Percentiles rank a stretch among this genome's conserved stretches.
phyloP scores from a whole-genome alignment of 169 alveolate species.

The Plasmodium yoelii region DNA sequence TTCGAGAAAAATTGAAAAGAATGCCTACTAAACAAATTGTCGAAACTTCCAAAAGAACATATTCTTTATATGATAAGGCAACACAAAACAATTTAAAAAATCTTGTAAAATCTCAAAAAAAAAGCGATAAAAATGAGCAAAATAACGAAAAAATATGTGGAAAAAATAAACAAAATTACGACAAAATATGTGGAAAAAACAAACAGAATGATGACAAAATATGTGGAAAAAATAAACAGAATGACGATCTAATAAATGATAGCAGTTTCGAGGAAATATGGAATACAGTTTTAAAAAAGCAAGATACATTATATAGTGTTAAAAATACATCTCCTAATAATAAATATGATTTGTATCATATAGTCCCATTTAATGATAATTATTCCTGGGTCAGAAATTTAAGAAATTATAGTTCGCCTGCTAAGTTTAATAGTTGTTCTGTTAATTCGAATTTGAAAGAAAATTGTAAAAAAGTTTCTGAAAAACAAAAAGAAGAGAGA shows the following conservation, averaged over 20 bases:
- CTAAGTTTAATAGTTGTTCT: not conserved
- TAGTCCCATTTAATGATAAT: conserved; percentile 21
- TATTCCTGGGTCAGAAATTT: conserved; percentile 46
- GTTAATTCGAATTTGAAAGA: not conserved
- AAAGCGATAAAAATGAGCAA: not conserved
- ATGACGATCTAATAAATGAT: not conserved
- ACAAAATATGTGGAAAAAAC: not conserved
- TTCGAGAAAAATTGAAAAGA: not conserved
- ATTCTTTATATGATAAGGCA: not conserved
- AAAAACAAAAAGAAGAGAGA: not conserved
- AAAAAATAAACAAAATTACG: too few species aligned
- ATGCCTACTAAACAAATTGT: not conserved
- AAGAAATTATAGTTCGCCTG: conserved; percentile 32
- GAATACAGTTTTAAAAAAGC: not conserved
- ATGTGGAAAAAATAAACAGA: not conserved
- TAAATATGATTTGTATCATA: conserved; percentile 20
- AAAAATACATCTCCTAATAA: not conserved
- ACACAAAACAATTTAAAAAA: conserved; percentile 3
- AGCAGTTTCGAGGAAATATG: conserved; percentile 2
- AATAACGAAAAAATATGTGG: too few species aligned
- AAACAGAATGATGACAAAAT: not conserved
- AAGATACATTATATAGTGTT: not conserved
- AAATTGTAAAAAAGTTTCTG: not conserved
- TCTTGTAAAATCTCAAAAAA: not conserved
- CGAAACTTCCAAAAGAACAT: not conserved